phyloP scores from a whole-genome alignment of 148 eudicot genomes.

The Spergularia marina region DNA sequence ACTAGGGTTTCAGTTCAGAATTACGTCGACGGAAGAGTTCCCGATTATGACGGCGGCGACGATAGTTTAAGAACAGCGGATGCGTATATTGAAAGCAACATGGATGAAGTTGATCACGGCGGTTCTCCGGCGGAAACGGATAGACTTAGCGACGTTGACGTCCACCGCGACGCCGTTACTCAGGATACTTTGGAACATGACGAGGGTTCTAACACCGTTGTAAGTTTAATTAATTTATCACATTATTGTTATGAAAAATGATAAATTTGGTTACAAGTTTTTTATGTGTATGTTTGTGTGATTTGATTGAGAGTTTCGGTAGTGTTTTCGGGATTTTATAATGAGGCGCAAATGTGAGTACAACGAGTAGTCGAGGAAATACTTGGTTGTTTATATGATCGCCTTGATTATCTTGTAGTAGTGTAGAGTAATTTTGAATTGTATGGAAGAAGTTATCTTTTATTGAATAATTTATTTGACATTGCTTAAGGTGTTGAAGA shows the following conservation, averaged over 20 bases:
- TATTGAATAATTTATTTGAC: background rate
- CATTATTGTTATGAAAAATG: background rate
- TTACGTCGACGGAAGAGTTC: constrained; percentile 12
- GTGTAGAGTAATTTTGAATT: no score
- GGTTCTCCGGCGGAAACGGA: constrained; percentile 40
- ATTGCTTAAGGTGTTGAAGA: no score
- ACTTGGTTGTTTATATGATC: background rate
- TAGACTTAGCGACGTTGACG: constrained; percentile 33
- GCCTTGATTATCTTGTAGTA: background rate
- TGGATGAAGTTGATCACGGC: constrained; percentile 38
- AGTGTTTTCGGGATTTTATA: background rate
- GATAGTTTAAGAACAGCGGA: constrained; percentile 46
- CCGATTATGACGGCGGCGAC: background rate
- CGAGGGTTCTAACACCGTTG: constrained; percentile 59
- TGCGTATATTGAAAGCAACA: constrained; percentile 45
- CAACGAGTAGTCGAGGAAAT: no score
- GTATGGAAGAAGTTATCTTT: background rate
- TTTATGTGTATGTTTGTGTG: background rate
- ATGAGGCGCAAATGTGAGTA: background rate
- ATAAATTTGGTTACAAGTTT: background rate
- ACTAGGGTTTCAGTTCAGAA: constrained; percentile 63
- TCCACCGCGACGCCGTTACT: constrained; percentile 43
- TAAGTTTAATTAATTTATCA: constrained; percentile 27
- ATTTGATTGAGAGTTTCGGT: background rate
- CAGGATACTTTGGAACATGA: constrained; percentile 51